Percentiles rank a stretch among this genome's conserved stretches.
Evolutionary conservation across 2,329 filamentous ascomycete genomes (phyloP).

Genomic region (Colletotrichum somersetense): DNA sequence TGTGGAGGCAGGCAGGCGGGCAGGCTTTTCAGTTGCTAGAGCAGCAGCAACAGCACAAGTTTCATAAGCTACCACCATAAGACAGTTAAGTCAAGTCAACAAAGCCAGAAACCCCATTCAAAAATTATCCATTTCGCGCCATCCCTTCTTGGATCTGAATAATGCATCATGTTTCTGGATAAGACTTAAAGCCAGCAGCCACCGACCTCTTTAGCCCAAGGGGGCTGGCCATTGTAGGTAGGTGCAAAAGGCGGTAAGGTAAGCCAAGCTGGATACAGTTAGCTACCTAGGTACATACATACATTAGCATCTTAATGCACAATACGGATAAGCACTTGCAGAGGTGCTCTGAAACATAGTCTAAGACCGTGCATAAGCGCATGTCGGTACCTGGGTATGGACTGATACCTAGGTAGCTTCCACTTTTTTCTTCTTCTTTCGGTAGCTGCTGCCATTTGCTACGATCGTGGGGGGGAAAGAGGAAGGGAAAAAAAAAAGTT

Average conservation of each 20-base stretch:
- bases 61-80: not conserved
- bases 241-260: slow-evolving; percentile 21
- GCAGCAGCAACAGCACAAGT: slow-evolving; percentile 23
- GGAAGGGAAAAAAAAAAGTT: not conserved
- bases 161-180: slow-evolving; percentile 19
- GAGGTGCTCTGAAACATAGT: slow-evolving; percentile 28
- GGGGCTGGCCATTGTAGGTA: not conserved
- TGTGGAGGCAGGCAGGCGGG: not conserved
- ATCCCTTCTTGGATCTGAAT: slow-evolving; percentile 2
- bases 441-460: not conserved
- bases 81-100: slow-evolving; percentile 8
- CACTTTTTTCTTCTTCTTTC: not conserved
- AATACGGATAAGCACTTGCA: slow-evolving; percentile 14
- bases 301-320: slow-evolving; percentile 16
- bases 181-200: not conserved
- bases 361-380: slow-evolving; percentile 18
- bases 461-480: too few relatives aligned
- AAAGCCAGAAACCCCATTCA: not conserved
- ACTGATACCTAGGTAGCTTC: not conserved
- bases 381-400: too few relatives aligned
- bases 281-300: not conserved
- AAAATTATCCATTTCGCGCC: too few relatives aligned
- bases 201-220: not conserved
- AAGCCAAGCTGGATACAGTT: slow-evolving; percentile 4
- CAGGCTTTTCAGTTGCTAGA: slow-evolving; percentile 14